Evolutionary conservation across 192 early-diverging fungal genomes (phyloP).

Genomic region (Coemansia sp.): DNA sequence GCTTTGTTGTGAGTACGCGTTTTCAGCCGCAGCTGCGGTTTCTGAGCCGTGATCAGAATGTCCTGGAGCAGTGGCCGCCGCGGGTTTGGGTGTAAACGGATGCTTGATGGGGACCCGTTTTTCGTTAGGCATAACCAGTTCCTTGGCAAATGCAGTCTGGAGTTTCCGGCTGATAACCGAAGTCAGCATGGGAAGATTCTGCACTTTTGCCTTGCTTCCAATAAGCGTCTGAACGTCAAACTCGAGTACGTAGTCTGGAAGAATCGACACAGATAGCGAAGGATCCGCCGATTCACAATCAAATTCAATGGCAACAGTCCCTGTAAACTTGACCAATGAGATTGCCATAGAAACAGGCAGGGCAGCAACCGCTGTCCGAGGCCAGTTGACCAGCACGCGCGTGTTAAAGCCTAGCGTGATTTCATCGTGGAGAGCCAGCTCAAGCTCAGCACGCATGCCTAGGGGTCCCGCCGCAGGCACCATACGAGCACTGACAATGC

Average conservation of each 20-base stretch:
- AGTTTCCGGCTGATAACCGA: constrained; percentile 76
- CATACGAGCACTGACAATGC: constrained; percentile 50
- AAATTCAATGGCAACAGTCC: constrained; percentile 67
- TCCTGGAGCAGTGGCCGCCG: constrained; percentile 1
- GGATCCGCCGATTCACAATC: constrained; percentile 37
- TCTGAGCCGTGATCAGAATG: background rate
- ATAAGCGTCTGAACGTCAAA: constrained; percentile 87
- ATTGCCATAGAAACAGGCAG: constrained; percentile 86
- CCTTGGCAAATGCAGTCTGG: constrained; percentile 52
- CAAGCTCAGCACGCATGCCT: constrained; percentile 59
- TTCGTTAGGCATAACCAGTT: constrained; percentile 51
- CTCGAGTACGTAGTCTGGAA: constrained; percentile 77
- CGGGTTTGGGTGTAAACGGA: constrained; percentile 44
- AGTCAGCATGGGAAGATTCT: constrained; percentile 92
- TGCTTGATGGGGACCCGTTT: constrained; percentile 51
- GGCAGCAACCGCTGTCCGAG: constrained; percentile 80
- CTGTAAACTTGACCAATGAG: constrained; percentile 84
- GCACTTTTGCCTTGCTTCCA: constrained; percentile 95
- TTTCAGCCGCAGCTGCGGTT: background rate
- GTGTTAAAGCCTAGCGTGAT: constrained; percentile 93
- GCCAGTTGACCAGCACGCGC: constrained; percentile 93
- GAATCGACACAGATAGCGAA: constrained; percentile 31
- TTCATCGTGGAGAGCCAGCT: constrained; percentile 87
- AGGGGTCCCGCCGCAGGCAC: constrained; percentile 41
- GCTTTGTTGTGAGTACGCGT: background rate